Conservation (phyloP, 2,329 filamentous ascomycete genomes). For the Rhytidhysteron rufulum region DNA sequence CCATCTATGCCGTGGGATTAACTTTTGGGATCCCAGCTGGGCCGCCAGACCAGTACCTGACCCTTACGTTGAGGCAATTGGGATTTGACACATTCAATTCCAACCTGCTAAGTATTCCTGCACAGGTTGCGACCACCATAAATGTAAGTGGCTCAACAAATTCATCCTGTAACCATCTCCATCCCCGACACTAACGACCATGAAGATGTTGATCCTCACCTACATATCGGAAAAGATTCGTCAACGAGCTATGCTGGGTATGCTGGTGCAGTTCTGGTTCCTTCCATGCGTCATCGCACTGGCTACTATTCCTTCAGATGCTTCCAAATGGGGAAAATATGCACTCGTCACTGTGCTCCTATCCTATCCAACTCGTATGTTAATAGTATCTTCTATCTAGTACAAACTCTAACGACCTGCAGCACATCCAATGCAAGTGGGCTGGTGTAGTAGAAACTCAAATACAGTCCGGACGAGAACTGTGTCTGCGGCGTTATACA, state of each 20-base stretch:
- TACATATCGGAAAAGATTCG: constrained; percentile 45
- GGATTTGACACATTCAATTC: constrained; percentile 62
- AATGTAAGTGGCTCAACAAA: constrained; percentile 6
- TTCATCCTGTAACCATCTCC: constrained; percentile 8
- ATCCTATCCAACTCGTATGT: no score
- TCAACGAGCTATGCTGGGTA: constrained; percentile 44
- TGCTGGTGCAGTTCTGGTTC: constrained; percentile 27
- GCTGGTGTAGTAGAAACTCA: constrained; percentile 42
- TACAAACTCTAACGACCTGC: no score
- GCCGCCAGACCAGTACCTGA: constrained; percentile 40
- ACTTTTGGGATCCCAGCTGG: constrained; percentile 16
- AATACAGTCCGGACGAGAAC: constrained; percentile 42
- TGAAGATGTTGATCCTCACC: constrained; percentile 46
- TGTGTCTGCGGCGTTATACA: constrained; percentile 42
- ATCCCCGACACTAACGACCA: constrained; percentile 29
- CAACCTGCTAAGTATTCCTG: constrained; percentile 58
- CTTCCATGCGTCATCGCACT: constrained; percentile 30
- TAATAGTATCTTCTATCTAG: no score
- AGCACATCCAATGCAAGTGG: constrained; percentile 42
- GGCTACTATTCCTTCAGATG: constrained; percentile 15
- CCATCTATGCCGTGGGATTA: constrained; percentile 27
- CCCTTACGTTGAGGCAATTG: constrained; percentile 54
- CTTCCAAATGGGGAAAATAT: constrained; percentile 26
- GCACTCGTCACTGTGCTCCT: constrained; percentile 23
- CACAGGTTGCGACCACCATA: constrained; percentile 4